Conservation (phyloP, 495 filamentous ascomycete species). For the Acidomyces sp. region DNA sequence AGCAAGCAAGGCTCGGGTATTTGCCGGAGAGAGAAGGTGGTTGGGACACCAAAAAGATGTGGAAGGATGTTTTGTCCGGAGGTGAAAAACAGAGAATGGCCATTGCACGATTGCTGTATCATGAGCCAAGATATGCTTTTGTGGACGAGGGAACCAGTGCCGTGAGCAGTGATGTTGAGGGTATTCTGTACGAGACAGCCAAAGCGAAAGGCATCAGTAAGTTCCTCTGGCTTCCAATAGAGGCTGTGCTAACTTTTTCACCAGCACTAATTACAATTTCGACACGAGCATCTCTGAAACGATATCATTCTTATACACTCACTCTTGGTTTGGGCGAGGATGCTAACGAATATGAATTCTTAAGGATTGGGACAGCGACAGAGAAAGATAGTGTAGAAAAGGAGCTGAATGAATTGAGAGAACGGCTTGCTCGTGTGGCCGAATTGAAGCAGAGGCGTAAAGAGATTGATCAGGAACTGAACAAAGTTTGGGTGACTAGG, state of each 20-base stretch:
- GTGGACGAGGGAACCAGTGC: slow-evolving; percentile 93
- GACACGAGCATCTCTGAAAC: slow-evolving; percentile 82
- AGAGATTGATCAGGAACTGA: slow-evolving; percentile 58
- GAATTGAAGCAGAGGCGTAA: slow-evolving; percentile 66
- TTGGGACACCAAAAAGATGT: slow-evolving; percentile 93
- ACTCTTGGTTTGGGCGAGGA: slow-evolving; percentile 59
- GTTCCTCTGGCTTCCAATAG: slow-evolving; percentile 20
- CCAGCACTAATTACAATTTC: slow-evolving; percentile 79
- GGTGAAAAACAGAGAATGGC: slow-evolving; percentile 97
- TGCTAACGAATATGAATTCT: slow-evolving; percentile 64
- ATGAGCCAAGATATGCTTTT: slow-evolving; percentile 86
- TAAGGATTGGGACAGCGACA: slow-evolving; percentile 79
- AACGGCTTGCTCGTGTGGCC: slow-evolving; percentile 66
- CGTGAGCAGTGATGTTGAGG: slow-evolving; percentile 88
- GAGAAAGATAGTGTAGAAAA: slow-evolving; percentile 86
- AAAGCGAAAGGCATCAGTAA: slow-evolving; percentile 86
- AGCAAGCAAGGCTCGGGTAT: slow-evolving; percentile 75
- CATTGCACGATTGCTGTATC: slow-evolving; percentile 81
- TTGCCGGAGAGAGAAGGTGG: slow-evolving; percentile 84
- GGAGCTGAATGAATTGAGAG: slow-evolving; percentile 71
- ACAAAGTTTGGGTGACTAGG: slow-evolving; percentile 33
- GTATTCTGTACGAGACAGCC: slow-evolving; percentile 76
- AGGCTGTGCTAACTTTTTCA: not conserved
- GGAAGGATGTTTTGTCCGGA: slow-evolving; percentile 93
- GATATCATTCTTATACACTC: slow-evolving; percentile 85